Conservation (phyloP, 768 basidiomycete species). For the Mrakia gelida region DNA sequence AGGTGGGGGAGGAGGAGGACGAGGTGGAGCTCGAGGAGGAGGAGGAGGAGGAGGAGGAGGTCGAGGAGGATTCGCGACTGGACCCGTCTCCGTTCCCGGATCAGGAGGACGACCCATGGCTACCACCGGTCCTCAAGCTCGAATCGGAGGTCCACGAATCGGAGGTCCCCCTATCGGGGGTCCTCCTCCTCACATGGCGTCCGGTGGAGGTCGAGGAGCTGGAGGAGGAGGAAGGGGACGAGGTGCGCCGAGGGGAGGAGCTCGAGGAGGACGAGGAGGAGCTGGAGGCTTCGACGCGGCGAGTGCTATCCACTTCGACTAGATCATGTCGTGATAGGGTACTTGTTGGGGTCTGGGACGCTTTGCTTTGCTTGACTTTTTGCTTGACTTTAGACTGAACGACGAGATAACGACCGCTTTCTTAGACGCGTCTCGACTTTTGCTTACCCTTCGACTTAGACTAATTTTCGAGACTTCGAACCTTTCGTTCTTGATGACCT, state of each 20-base stretch:
- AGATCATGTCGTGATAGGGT: not conserved
- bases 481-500: too few relatives aligned
- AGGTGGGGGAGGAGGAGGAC: slow-evolving; percentile 34
- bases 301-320: slow-evolving; percentile 7
- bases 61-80: slow-evolving; percentile 7
- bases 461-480: too few relatives aligned
- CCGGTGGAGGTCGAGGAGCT: slow-evolving; percentile 6
- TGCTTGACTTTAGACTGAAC: too few relatives aligned
- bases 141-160: slow-evolving; percentile 3
- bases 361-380: too few relatives aligned
- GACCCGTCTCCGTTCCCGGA: not conserved
- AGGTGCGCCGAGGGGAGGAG: slow-evolving; percentile 4
- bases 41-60: slow-evolving; percentile 12
- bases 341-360: too few relatives aligned
- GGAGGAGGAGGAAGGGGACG: slow-evolving; percentile 1
- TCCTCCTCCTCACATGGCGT: not conserved
- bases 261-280: slow-evolving; percentile 6
- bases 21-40: not conserved
- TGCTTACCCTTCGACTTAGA: too few relatives aligned
- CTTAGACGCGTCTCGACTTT: too few relatives aligned
- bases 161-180: not conserved
- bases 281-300: slow-evolving; percentile 2
- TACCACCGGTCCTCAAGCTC: not conserved
- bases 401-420: too few relatives aligned
- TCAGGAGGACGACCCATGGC: slow-evolving; percentile 17